Evolutionary conservation across 2,329 filamentous ascomycete species (phyloP).

Genomic region (Colletotrichum spinosum): DNA sequence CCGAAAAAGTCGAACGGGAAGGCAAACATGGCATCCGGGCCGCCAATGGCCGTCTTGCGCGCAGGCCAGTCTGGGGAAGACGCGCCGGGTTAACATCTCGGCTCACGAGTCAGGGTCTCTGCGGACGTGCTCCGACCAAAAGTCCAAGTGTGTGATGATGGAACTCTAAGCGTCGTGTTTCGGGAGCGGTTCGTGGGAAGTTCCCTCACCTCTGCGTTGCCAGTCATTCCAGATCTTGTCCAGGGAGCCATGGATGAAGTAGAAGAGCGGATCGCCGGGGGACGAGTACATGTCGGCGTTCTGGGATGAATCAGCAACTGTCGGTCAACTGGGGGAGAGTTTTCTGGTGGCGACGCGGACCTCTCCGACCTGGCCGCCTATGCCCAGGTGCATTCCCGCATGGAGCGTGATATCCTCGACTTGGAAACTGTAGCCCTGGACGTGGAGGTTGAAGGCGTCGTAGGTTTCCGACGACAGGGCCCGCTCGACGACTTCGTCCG

Average conservation of each 20-base stretch:
- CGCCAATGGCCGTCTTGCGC: not conserved
- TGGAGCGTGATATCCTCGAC: conserved; percentile 6
- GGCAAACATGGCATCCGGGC: not conserved
- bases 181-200: no score
- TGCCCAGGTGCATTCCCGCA: conserved; percentile 11
- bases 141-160: no score
- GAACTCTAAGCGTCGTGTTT: no score
- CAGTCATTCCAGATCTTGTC: conserved; percentile 44
- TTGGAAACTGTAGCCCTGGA: conserved; percentile 13
- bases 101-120: not conserved
- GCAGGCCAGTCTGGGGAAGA: not conserved
- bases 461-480: not conserved
- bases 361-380: conserved; percentile 7
- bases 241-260: conserved; percentile 43
- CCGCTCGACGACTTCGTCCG: not conserved
- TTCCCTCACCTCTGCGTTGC: conserved; percentile 32
- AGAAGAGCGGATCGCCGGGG: conserved; percentile 48
- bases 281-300: conserved; percentile 26
- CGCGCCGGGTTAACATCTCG: not conserved
- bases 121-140: no score
- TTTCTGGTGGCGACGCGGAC: not conserved
- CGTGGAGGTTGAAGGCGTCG: not conserved
- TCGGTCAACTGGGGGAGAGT: no score
- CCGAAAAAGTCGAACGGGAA: not conserved
- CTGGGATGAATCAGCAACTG: not conserved